Conservation (phyloP, 441 rosid species). For the Macaranga tanarius region DNA sequence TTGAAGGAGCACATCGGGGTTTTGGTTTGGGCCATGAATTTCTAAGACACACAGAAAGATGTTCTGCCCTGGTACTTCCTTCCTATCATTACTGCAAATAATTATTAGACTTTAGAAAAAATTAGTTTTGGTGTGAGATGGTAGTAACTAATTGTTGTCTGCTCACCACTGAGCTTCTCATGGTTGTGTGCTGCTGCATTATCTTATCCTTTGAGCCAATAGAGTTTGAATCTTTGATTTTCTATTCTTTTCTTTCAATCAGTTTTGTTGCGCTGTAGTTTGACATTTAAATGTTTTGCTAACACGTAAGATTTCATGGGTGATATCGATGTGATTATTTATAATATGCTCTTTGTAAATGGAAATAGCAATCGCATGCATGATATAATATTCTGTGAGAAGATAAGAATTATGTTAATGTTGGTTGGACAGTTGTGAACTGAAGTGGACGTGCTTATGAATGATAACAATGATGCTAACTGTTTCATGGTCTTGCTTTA, state of each 20-base stretch:
- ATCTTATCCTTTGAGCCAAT: not conserved
- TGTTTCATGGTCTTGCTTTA: not conserved
- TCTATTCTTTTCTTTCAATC: not conserved
- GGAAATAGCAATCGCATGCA: not conserved
- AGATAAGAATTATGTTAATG: not conserved
- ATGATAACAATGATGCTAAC: not conserved
- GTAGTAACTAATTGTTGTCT: not conserved
- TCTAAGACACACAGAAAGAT: constrained; percentile 90
- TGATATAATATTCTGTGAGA: not conserved
- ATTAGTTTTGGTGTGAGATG: not conserved
- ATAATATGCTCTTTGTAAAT: not conserved
- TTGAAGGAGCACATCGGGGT: constrained; percentile 94
- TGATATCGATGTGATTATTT: not conserved
- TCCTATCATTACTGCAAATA: constrained; percentile 17
- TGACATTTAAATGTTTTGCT: not conserved
- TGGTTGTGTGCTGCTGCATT: constrained; percentile 7
- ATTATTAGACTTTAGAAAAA: not conserved
- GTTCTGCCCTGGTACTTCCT: constrained; percentile 80
- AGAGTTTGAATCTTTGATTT: not conserved
- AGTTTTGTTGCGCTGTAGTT: not conserved
- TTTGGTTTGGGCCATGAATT: constrained; percentile 94
- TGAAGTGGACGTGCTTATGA: not conserved
- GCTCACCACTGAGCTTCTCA: not conserved
- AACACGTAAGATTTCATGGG: not conserved
- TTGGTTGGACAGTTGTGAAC: not conserved